Percentiles rank a stretch among this genome's conserved stretches.
phyloP scores from a whole-genome alignment of 2,329 filamentous ascomycete genomes.

The Scortechinia acanthostroma region DNA sequence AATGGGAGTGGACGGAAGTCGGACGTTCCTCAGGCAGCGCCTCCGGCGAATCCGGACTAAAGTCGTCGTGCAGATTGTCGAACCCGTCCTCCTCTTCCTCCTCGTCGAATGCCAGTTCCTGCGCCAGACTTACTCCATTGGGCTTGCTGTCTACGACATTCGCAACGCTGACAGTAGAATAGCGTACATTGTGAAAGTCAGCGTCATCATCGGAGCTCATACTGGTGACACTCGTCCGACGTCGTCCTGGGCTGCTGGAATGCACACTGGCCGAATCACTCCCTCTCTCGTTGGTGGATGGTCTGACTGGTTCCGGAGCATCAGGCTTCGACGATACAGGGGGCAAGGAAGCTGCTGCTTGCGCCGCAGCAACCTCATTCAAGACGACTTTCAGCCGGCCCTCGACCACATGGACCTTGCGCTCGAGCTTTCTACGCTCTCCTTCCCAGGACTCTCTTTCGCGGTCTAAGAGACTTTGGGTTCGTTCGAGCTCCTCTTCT shows the following conservation, averaged over 20 bases:
- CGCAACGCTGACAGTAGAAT: neutral
- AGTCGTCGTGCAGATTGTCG: neutral
- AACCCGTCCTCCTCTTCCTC: conserved; percentile 1
- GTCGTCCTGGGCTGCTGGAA: conserved; percentile 24
- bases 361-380: conserved; percentile 73
- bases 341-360: conserved; percentile 40
- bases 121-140: neutral
- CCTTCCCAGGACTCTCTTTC: conserved; percentile 82
- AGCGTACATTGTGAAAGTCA: conserved; percentile 35
- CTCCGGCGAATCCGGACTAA: neutral
- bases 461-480: conserved; percentile 73
- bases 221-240: conserved; percentile 59
- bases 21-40: conserved; percentile 1
- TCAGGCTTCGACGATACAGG: conserved; percentile 23
- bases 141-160: neutral
- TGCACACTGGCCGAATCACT: conserved; percentile 64
- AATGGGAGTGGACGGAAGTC: neutral
- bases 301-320: conserved; percentile 33
- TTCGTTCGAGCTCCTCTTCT: conserved; percentile 75
- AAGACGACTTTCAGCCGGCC: conserved; percentile 75
- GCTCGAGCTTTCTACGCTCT: conserved; percentile 75
- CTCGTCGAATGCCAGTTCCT: neutral
- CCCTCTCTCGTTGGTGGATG: conserved; percentile 21
- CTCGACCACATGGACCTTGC: conserved; percentile 84
- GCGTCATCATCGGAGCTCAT: conserved; percentile 46